Evolutionary conservation across 2,329 filamentous ascomycete genomes (phyloP).

Genomic region (Talaromyces pinophilus): DNA sequence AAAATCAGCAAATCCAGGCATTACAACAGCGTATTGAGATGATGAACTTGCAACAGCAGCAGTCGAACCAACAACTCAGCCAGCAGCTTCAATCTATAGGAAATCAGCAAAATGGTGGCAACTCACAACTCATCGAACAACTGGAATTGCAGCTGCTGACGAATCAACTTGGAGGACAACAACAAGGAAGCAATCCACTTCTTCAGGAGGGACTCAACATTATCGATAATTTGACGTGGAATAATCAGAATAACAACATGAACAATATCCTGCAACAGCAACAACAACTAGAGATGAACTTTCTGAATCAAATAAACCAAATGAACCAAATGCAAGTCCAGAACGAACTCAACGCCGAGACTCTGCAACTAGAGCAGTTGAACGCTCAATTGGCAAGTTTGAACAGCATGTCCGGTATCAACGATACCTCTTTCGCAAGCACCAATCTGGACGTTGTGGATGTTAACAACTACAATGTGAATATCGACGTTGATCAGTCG

Average conservation of each 20-base stretch:
- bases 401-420: constrained; percentile 3
- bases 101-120: not conserved
- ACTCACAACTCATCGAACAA: constrained; percentile 12
- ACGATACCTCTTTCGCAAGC: not conserved
- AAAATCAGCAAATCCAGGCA: constrained; percentile 19
- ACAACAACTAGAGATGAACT: constrained; percentile 14
- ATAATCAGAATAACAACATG: not conserved
- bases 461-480: constrained; percentile 12
- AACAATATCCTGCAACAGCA: constrained; percentile 17
- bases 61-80: constrained; percentile 7
- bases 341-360: constrained; percentile 5
- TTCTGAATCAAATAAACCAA: constrained; percentile 3
- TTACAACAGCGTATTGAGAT: constrained; percentile 19
- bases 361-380: constrained; percentile 13
- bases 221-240: constrained; percentile 12
- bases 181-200: constrained; percentile 11
- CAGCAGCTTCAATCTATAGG: constrained; percentile 5
- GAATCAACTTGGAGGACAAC: constrained; percentile 17
- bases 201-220: constrained; percentile 8
- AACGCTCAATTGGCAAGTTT: constrained; percentile 20
- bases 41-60: constrained; percentile 22
- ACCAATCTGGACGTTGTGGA: constrained; percentile 1
- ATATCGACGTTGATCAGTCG: constrained; percentile 15
- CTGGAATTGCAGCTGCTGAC: constrained; percentile 11
- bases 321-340: constrained; percentile 12